These are phyloP conservation scores for Aspergillus neoniger DNA, from an alignment of 2,329 filamentous ascomycete genomes.

Conservation along the genomic window DNA sequence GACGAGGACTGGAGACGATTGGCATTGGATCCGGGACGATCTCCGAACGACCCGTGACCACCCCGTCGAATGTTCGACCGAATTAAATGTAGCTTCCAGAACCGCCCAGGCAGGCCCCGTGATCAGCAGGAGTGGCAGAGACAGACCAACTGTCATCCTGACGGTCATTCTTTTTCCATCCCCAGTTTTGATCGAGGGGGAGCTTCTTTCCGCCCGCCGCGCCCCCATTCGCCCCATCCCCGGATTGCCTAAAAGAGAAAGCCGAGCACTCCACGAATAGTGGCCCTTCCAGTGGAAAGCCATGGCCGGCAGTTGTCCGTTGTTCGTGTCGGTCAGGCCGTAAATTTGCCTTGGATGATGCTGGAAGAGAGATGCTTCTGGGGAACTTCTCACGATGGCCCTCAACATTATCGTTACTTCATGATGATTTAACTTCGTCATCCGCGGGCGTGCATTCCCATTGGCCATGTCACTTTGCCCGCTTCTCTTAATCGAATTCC, in stretches of 20 bases:
- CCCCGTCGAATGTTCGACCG: constrained; percentile 12
- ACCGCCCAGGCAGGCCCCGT: constrained; percentile 16
- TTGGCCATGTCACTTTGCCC: neutral
- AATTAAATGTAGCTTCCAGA: constrained; percentile 16
- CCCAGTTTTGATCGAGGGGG: neutral
- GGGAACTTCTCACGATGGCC: neutral
- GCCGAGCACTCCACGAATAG: constrained; percentile 7
- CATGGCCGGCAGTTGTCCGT: neutral
- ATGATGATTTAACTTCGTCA: constrained; percentile 6
- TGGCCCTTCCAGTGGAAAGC: neutral
- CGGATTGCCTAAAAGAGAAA: constrained; percentile 21
- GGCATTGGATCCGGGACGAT: constrained; percentile 5
- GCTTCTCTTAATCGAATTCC: neutral
- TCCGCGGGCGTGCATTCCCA: neutral
- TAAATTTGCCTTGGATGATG: neutral
- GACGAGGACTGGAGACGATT: neutral
- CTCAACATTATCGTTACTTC: constrained; percentile 6
- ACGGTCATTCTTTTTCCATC: neutral
- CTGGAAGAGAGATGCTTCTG: neutral
- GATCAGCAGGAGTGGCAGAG: neutral
- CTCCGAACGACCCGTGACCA: constrained; percentile 6
- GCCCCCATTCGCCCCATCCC: constrained; percentile 12
- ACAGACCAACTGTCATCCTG: neutral
- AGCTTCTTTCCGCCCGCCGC: constrained; percentile 14
- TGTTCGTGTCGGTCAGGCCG: neutral